These are phyloP conservation scores for Mortierella sp. DNA, from an alignment of 371 early-diverging fungal genomes.

Conservation along the genomic window DNA sequence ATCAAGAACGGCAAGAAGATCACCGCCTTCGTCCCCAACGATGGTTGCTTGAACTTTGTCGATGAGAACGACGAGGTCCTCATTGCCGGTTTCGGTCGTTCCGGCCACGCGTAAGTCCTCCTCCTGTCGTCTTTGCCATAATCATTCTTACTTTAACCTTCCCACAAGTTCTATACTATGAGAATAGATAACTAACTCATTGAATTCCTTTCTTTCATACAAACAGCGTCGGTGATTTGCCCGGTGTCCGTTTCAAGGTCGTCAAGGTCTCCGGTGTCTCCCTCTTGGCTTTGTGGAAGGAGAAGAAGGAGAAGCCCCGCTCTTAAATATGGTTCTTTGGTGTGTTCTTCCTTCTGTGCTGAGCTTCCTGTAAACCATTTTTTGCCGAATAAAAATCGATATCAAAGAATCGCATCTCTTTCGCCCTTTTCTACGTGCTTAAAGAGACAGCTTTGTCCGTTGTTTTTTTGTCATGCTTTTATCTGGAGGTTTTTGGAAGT, in stretches of 20 bases:
- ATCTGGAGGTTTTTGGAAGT: not conserved
- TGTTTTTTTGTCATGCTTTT: not conserved
- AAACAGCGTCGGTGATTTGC: conserved; percentile 98
- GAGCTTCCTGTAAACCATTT: conserved; percentile 25
- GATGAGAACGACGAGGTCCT: conserved; percentile 96
- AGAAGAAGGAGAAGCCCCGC: conserved; percentile 99
- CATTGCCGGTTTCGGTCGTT: conserved; percentile 92
- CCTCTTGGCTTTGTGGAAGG: conserved; percentile 99
- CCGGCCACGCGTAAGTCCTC: conserved; percentile 76
- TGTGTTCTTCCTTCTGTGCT: conserved; percentile 28
- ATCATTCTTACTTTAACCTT: not conserved
- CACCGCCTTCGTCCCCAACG: conserved; percentile 99
- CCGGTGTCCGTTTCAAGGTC: conserved; percentile 99
- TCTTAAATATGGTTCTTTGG: conserved; percentile 72
- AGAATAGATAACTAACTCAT: not conserved
- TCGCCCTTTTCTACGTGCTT: not conserved
- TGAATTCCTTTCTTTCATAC: not conserved
- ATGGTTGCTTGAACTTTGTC: conserved; percentile 99
- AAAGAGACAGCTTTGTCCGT: not conserved
- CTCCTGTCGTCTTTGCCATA: not conserved
- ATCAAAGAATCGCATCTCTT: conserved; percentile 13
- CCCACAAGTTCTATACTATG: not conserved
- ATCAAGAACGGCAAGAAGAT: conserved; percentile 99
- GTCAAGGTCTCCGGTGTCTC: conserved; percentile 99
- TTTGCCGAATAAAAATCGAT: conserved; percentile 59